Percentiles rank a stretch among this genome's conserved stretches.
Evolutionary conservation across 345 rosid species (phyloP).

Genomic region (Microthlaspi erraticum): DNA sequence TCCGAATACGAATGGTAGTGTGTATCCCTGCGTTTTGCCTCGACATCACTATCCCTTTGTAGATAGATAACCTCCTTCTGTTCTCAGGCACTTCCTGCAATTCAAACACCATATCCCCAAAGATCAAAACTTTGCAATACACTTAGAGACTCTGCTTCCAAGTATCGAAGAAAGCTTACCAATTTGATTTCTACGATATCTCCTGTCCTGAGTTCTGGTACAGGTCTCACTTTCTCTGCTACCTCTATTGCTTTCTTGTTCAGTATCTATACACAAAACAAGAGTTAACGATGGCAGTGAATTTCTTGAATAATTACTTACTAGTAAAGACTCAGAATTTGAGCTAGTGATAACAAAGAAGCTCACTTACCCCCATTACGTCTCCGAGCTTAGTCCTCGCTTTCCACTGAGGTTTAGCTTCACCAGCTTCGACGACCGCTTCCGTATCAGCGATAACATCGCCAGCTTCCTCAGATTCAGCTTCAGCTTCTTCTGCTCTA

Average conservation of each 20-base stretch:
- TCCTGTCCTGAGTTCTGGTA: conserved; percentile 83
- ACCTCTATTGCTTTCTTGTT: conserved; percentile 80
- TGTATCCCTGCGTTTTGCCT: conserved; percentile 93
- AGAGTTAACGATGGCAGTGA: no score
- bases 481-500: conserved; percentile 58
- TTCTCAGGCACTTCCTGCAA: conserved; percentile 83
- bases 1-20: conserved; percentile 80
- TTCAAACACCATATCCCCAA: conserved; percentile 31
- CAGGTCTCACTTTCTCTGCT: conserved; percentile 63
- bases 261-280: conserved; percentile 58
- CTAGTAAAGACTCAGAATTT: conserved; percentile 4
- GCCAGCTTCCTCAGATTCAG: conserved; percentile 42
- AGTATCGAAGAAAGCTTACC: conserved; percentile 49
- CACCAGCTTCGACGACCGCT: conserved; percentile 36
- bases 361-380: conserved; percentile 35
- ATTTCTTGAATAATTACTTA: no score
- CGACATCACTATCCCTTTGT: conserved; percentile 86
- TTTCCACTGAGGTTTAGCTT: conserved; percentile 47
- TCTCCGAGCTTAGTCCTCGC: conserved; percentile 44
- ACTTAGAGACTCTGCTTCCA: not conserved
- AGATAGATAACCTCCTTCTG: conserved; percentile 72
- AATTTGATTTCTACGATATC: conserved; percentile 79
- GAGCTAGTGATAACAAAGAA: not conserved
- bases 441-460: conserved; percentile 24
- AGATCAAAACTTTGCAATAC: conserved; percentile 3